Conservation (phyloP, 371 early-diverging fungal genomes). For the Syncephalastrum contaminatum region DNA sequence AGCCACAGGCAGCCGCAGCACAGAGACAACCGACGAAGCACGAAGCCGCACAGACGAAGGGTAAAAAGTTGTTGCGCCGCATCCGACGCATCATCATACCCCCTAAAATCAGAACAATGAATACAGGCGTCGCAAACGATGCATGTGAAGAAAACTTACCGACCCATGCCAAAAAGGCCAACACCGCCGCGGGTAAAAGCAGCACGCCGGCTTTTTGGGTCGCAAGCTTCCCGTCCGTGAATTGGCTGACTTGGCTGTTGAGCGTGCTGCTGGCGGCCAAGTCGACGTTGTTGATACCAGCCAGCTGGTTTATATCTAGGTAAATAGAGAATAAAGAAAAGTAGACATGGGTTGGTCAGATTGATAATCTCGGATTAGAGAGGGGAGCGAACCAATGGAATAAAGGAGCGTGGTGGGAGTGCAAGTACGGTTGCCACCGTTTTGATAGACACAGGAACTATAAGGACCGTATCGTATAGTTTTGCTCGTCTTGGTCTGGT, state of each 20-base stretch:
- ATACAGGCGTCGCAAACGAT: not conserved
- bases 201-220: constrained; percentile 23
- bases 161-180: constrained; percentile 23
- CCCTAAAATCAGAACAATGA: constrained; percentile 1
- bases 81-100: constrained; percentile 12
- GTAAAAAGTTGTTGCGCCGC: constrained; percentile 27
- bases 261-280: not conserved
- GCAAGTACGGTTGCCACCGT: constrained; percentile 17
- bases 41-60: constrained; percentile 23
- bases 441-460: constrained; percentile 30
- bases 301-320: constrained; percentile 11
- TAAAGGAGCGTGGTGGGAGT: constrained; percentile 18
- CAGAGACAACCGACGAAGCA: constrained; percentile 20
- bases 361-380: not conserved
- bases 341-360: no score
- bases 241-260: constrained; percentile 5
- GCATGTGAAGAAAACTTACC: constrained; percentile 13
- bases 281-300: constrained; percentile 9
- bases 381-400: constrained; percentile 19
- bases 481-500: constrained; percentile 21
- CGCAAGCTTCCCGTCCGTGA: constrained; percentile 2
- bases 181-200: constrained; percentile 27
- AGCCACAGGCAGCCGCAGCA: constrained; percentile 25
- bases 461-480: constrained; percentile 38
- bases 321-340: not conserved